Conservation (phyloP, 2,329 filamentous ascomycete species). For the Botrytis fragariae region DNA sequence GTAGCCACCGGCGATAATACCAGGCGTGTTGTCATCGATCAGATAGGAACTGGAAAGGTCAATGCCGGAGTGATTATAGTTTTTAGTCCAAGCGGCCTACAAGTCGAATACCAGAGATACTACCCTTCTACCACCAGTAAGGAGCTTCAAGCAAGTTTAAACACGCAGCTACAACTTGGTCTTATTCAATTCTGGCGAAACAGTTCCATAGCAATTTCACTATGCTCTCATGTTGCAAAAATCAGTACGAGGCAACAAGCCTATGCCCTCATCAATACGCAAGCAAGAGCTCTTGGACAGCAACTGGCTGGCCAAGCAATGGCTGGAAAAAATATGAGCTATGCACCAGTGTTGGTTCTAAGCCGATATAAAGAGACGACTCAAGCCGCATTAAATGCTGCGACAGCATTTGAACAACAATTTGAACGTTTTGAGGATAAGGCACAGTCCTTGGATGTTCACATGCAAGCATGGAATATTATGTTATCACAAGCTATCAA, state of each 20-base stretch:
- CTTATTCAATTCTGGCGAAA: conserved; percentile 12
- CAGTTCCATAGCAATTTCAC: conserved; percentile 1
- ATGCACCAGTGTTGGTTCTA: conserved; percentile 1
- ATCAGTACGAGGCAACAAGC: not conserved
- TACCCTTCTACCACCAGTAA: conserved; percentile 5
- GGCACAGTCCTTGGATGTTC: not conserved
- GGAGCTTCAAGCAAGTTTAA: conserved; percentile 9
- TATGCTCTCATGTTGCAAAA: not conserved
- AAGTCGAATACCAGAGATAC: conserved; percentile 7
- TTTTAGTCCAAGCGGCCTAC: not conserved
- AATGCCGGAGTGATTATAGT: conserved; percentile 5
- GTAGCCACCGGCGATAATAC: conserved; percentile 1
- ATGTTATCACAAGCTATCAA: conserved; percentile 11
- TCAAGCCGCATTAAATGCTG: not conserved
- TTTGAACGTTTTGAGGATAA: conserved; percentile 13
- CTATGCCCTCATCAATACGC: conserved; percentile 6
- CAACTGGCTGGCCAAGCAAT: conserved; percentile 8
- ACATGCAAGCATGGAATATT: conserved; percentile 8
- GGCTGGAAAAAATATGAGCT: conserved; percentile 11
- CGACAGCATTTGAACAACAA: not conserved
- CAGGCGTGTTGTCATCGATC: not conserved
- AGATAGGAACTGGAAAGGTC: not conserved
- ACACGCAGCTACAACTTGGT: not conserved
- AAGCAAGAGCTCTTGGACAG: not conserved
- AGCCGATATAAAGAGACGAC: conserved; percentile 8